Percentiles rank a stretch among this genome's conserved stretches.
phyloP scores from a whole-genome alignment of 805 yeast species.

The Myxozyma neglecta region DNA sequence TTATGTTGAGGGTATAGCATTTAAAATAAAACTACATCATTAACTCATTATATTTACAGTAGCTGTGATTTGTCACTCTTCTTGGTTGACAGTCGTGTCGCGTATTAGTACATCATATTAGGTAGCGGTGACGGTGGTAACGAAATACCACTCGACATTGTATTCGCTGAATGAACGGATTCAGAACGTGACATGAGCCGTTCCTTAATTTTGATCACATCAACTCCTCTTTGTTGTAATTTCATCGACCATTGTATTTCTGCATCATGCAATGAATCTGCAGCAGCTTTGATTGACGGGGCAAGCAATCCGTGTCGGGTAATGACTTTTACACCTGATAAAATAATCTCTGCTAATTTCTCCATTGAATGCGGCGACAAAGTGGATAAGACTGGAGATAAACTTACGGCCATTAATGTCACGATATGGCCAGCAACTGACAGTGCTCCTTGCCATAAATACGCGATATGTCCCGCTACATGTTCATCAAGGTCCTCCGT shows the following conservation, averaged over 20 bases:
- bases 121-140: too few relatives aligned
- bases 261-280: constrained; percentile 7
- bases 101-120: too few relatives aligned
- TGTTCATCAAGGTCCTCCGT: constrained; percentile 18
- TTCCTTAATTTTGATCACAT: not conserved
- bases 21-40: not conserved
- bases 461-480: constrained; percentile 14
- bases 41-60: too few relatives aligned
- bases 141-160: too few relatives aligned
- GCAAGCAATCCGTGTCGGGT: constrained; percentile 9
- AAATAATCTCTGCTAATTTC: constrained; percentile 6
- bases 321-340: constrained; percentile 1
- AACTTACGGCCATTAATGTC: constrained; percentile 18
- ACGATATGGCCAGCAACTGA: constrained; percentile 11
- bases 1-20: not conserved
- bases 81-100: too few relatives aligned
- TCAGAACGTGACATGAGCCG: not conserved
- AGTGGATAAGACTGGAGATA: constrained; percentile 6
- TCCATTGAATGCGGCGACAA: constrained; percentile 1
- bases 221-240: not conserved
- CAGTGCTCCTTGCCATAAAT: constrained; percentile 25
- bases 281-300: constrained; percentile 20
- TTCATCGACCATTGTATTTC: constrained; percentile 6
- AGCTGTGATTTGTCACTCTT: too few relatives aligned
- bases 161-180: not conserved